Evolutionary conservation across 2,329 filamentous ascomycete genomes (phyloP), one percentile per base, ranked within the genome.

Genomic region (Sarocladium brachiariae): DNA sequence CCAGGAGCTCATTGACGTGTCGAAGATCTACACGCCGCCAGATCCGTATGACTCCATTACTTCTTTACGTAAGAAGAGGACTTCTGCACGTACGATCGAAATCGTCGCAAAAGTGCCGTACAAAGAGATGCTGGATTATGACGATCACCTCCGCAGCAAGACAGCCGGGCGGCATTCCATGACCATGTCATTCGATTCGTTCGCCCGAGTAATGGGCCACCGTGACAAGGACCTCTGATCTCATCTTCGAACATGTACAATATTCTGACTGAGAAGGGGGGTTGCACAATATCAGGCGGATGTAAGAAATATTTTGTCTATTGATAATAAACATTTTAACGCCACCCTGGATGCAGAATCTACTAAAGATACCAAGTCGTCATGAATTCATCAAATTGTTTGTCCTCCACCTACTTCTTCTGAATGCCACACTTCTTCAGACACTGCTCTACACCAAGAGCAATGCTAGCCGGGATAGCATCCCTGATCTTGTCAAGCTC

Each of bases 51-150:
- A 81, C 49, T 75, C 75, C 38, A 69, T 79, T 45, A 76, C 76
- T 23, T 92, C 72, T 63, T 72, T 70, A 59, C 73, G 70, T 38
- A 72, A 73, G 35, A 76, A 75, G 62, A 75, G 72, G 58, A 74
- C 68, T 33, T 70, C 67, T 30, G 67, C 70, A 51, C 70, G 73
- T 41, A 74, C 71, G 70, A 72, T 77, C 52, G 77, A 85, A 47
- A 89, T 99, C 57, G 83, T 86, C 10, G 93, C 91, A 19, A 83
- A 87, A 60, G 92, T 97, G 24, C 93, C 93, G 27, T 75, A 97
- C 59, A 95, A 93, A 69, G 92, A 97, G 68, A 96, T 97, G 89
- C 84, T 97, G 31, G 88, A 92, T 37, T 99, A 97, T 66, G 74
- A 97, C 58, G 89, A 89, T 64, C 88, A 95, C 63, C 69, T 99